Percentiles rank a stretch among this genome's conserved stretches.
These are phyloP conservation scores for Kuraishia piskuri DNA, from an alignment of 805 yeast species.

Conservation along the genomic window DNA sequence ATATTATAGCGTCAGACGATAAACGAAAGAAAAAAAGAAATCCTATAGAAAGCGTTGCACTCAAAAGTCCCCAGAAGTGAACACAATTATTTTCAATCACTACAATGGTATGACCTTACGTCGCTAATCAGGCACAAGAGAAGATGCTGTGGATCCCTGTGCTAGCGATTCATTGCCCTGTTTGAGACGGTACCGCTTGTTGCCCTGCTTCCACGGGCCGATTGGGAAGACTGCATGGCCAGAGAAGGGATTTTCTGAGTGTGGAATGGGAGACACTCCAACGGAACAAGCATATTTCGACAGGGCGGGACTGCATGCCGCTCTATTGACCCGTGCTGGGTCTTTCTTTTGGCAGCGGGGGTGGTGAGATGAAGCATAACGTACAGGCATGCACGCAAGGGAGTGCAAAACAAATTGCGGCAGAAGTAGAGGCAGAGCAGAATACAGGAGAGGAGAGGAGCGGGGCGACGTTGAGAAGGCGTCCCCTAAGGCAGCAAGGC, in stretches of 20 bases:
- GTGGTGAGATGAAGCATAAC: too few species aligned
- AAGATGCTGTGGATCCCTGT: not conserved
- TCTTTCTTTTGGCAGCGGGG: not conserved
- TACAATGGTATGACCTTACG: not conserved
- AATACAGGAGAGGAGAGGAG: not conserved
- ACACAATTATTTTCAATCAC: not conserved
- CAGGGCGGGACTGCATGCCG: not conserved
- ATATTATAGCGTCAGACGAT: not conserved
- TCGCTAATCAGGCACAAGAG: not conserved
- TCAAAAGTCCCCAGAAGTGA: too few species aligned
- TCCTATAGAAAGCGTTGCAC: not conserved
- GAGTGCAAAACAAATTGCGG: too few species aligned
- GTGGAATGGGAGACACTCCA: not conserved
- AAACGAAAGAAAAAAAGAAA: not conserved
- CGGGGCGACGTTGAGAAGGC: too few species aligned
- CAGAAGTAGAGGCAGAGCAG: not conserved
- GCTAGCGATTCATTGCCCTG: not conserved
- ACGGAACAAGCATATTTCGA: not conserved
- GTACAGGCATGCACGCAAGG: not conserved
- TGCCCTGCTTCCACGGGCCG: not conserved
- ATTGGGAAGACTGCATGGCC: not conserved
- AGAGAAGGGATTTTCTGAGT: not conserved
- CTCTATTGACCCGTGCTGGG: not conserved
- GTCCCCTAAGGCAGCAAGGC: too few species aligned
- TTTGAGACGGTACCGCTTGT: not conserved